A percentile compares a stretch with the other conserved stretches of the same genome.
Conservation (phyloP, 116 monocot genomes). For the Cymodocea nodosa region DNA sequence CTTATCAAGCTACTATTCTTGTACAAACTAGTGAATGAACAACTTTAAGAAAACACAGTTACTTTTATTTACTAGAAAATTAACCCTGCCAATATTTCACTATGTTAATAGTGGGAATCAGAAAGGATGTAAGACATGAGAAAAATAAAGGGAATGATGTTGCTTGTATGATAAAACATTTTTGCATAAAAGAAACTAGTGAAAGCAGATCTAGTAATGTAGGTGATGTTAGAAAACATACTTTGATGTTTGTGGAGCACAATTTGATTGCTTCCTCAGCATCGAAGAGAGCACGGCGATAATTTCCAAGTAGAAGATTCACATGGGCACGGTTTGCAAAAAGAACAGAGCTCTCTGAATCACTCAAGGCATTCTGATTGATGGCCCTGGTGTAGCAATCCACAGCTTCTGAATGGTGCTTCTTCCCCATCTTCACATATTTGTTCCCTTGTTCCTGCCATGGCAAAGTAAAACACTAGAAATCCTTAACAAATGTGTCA, state of each 20-base stretch:
- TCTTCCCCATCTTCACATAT: conserved; percentile 79
- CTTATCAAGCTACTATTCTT: no score
- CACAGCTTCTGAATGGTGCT: conserved; percentile 60
- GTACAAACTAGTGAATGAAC: no score
- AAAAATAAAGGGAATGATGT: no score
- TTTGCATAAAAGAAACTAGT: not conserved
- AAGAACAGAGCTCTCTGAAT: conserved; percentile 50
- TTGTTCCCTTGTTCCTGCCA: conserved; percentile 74
- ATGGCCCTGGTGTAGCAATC: conserved; percentile 89
- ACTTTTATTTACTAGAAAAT: no score
- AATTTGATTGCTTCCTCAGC: conserved; percentile 66
- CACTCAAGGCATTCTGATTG: conserved; percentile 40
- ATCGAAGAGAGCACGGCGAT: conserved; percentile 61
- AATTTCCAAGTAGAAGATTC: conserved; percentile 76
- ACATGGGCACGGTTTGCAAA: conserved; percentile 84
- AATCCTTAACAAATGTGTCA: no score
- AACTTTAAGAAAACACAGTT: no score
- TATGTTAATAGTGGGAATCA: no score
- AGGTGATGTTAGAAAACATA: conserved; percentile 6
- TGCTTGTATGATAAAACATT: no score
- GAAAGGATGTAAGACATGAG: no score
- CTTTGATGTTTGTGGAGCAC: conserved; percentile 65
- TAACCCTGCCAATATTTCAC: no score
- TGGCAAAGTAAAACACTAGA: not conserved
- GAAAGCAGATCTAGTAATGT: not conserved